Conservation (phyloP, 2,329 filamentous ascomycete genomes). For the Endoconidiophora polonica region DNA sequence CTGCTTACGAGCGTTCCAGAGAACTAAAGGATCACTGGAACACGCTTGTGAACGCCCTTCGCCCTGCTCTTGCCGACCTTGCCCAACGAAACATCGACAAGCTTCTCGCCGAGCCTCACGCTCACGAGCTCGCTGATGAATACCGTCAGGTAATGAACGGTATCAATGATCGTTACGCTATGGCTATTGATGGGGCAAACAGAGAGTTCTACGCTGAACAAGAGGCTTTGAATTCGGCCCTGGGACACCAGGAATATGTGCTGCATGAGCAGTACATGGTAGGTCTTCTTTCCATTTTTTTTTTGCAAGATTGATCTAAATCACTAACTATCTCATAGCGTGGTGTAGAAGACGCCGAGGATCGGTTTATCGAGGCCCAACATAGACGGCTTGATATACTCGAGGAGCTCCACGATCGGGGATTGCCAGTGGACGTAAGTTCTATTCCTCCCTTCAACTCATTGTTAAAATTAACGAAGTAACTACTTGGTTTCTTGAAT, state of each 20-base stretch:
- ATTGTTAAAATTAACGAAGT: background rate
- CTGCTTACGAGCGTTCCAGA: constrained; percentile 45
- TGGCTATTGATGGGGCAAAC: constrained; percentile 15
- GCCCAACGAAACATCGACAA: constrained; percentile 42
- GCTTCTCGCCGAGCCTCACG: constrained; percentile 35
- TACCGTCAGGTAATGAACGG: constrained; percentile 33
- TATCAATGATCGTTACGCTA: constrained; percentile 29
- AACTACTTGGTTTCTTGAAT: too few relatives aligned
- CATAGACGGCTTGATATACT: constrained; percentile 30
- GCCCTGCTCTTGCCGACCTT: constrained; percentile 48
- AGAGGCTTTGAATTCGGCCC: background rate
- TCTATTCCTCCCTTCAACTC: background rate
- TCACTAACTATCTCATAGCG: constrained; percentile 18
- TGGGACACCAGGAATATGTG: constrained; percentile 12
- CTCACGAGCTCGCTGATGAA: constrained; percentile 36
- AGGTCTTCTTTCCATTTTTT: constrained; percentile 6
- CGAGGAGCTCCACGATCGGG: constrained; percentile 25
- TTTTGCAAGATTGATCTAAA: background rate
- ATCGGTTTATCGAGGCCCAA: constrained; percentile 29
- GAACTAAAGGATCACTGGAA: constrained; percentile 49
- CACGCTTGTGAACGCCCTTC: constrained; percentile 44
- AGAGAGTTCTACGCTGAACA: constrained; percentile 15
- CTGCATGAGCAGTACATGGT: constrained; percentile 15
- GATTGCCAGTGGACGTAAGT: constrained; percentile 34
- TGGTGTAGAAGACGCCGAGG: constrained; percentile 23